These are phyloP conservation scores for Myriosclerotinia scirpicola DNA, from an alignment of 2,329 filamentous ascomycete genomes.

Conservation along the genomic window DNA sequence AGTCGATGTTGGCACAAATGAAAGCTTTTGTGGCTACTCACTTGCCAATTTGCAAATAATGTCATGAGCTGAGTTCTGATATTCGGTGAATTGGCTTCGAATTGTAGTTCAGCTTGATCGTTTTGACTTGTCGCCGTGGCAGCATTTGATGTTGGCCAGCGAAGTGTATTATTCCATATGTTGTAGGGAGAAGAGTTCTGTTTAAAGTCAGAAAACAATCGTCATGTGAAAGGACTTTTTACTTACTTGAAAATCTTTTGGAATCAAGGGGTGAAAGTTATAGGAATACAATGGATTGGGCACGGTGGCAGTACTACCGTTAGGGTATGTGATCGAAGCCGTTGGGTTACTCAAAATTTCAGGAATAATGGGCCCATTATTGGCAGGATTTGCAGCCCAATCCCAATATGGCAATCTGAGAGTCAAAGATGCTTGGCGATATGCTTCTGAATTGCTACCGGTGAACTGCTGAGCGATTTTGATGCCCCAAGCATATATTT, in stretches of 20 bases:
- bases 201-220: constrained; percentile 1
- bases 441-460: constrained; percentile 48
- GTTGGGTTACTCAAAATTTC: constrained; percentile 17
- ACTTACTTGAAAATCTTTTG: constrained; percentile 17
- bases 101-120: constrained; percentile 7
- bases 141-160: constrained; percentile 17
- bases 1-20: neutral
- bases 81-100: constrained; percentile 19
- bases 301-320: constrained; percentile 59
- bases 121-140: constrained; percentile 18
- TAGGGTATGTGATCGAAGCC: constrained; percentile 21
- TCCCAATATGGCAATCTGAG: constrained; percentile 51
- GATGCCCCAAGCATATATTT: constrained; percentile 45
- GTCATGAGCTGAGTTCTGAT: constrained; percentile 23
- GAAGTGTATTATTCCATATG: constrained; percentile 6
- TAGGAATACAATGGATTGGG: constrained; percentile 62
- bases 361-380: constrained; percentile 44
- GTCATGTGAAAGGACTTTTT: neutral
- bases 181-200: constrained; percentile 1
- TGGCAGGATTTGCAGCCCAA: constrained; percentile 49
- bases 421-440: constrained; percentile 44
- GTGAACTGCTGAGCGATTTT: constrained; percentile 50
- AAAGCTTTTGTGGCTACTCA: neutral
- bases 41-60: constrained; percentile 23
- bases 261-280: constrained; percentile 51